Conservation (phyloP, 805 yeast species). For the Komagataella kurtzmanii region DNA sequence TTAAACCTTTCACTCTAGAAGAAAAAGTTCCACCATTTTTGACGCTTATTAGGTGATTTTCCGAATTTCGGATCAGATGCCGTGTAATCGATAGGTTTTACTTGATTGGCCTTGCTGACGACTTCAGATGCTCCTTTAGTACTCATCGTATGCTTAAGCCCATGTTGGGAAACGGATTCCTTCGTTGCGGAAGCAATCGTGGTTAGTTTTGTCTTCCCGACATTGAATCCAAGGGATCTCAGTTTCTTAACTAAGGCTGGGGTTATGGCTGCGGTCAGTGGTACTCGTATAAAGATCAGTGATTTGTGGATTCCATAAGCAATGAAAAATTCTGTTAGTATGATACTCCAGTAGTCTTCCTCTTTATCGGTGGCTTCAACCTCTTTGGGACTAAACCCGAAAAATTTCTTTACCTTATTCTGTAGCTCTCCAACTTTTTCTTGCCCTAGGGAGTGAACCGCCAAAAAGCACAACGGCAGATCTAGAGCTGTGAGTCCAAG, state of each 20-base stretch:
- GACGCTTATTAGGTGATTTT: constrained; percentile 31
- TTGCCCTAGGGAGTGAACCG: constrained; percentile 82
- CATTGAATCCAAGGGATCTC: constrained; percentile 68
- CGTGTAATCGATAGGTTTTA: constrained; percentile 9
- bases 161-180: constrained; percentile 12
- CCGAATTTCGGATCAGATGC: constrained; percentile 38
- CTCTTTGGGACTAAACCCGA: constrained; percentile 43
- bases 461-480: constrained; percentile 66
- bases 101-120: constrained; percentile 5
- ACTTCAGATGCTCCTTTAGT: constrained; percentile 12
- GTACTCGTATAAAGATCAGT: constrained; percentile 70
- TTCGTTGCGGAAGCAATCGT: constrained; percentile 22
- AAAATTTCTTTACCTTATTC: constrained; percentile 37
- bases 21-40: constrained; percentile 49
- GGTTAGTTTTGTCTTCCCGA: constrained; percentile 38
- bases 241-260: constrained; percentile 61
- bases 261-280: constrained; percentile 84
- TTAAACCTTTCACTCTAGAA: constrained; percentile 13
- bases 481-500: constrained; percentile 62
- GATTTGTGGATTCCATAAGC: constrained; percentile 93
- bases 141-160: constrained; percentile 12
- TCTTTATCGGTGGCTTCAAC: constrained; percentile 8
- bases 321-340: constrained; percentile 74
- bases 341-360: constrained; percentile 8
- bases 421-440: constrained; percentile 64